A percentile compares a stretch with the other conserved stretches of the same genome.
Evolutionary conservation across 345 rosid species (phyloP).

Genomic region (Trapa bicornis): DNA sequence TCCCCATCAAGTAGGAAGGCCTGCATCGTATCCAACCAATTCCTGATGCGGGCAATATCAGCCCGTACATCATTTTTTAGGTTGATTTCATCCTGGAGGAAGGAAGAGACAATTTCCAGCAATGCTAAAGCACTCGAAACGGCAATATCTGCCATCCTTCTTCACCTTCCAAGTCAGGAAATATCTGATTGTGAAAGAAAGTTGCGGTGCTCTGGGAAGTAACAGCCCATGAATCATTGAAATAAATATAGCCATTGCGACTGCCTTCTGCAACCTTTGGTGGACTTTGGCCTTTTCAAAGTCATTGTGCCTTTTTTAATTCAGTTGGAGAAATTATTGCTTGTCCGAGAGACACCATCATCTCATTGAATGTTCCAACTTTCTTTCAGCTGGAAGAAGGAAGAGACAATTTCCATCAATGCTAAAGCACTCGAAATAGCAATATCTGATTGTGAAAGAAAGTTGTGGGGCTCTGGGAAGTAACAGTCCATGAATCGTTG

Average conservation of each 20-base stretch:
- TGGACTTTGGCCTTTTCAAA: background rate
- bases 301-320: background rate
- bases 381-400: too few species aligned
- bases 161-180: background rate
- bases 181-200: background rate
- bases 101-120: background rate
- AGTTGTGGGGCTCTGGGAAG: too few species aligned
- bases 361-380: background rate
- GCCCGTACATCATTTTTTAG: background rate
- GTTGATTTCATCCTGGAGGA: background rate
- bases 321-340: background rate
- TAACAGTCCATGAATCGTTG: background rate
- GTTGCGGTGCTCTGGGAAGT: too few species aligned
- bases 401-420: too few species aligned
- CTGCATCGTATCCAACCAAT: background rate
- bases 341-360: background rate
- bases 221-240: background rate
- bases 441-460: background rate
- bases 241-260: too few species aligned
- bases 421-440: too few species aligned
- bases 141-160: background rate
- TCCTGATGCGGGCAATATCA: background rate
- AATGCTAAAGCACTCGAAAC: constrained; percentile 1
- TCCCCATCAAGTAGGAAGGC: constrained; percentile 4
- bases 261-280: too few species aligned